Conservation (phyloP, 2,329 filamentous ascomycete species). For the Stylonectria norvegica region DNA sequence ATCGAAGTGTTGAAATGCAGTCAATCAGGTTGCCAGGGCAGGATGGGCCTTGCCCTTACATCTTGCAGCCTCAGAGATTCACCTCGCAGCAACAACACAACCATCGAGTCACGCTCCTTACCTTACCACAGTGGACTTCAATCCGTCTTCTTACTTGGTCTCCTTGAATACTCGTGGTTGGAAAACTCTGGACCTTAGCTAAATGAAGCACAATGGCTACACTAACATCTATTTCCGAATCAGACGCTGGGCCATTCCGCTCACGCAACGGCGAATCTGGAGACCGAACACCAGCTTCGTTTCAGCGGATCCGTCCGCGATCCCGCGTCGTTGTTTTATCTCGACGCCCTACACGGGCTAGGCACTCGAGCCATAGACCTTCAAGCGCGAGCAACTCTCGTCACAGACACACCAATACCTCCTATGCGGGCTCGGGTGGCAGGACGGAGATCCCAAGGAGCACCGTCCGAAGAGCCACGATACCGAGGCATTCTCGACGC, state of each 20-base stretch:
- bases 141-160: constrained; percentile 3
- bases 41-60: no score
- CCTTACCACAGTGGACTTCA: no score
- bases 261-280: constrained; percentile 10
- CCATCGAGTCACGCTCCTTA: background rate
- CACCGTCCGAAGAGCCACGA: background rate
- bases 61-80: no score
- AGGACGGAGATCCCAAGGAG: background rate
- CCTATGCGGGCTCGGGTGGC: background rate
- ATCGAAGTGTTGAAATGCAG: no score
- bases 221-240: constrained; percentile 28
- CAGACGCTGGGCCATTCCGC: constrained; percentile 17
- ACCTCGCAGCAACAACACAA: background rate
- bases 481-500: background rate
- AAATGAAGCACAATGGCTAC: constrained; percentile 25
- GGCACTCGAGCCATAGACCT: constrained; percentile 11
- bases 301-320: constrained; percentile 19
- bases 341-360: constrained; percentile 22
- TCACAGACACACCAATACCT: background rate
- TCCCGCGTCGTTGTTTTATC: constrained; percentile 28
- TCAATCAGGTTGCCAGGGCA: no score
- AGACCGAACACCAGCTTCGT: constrained; percentile 13
- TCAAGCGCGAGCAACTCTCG: constrained; percentile 2
- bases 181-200: constrained; percentile 10
- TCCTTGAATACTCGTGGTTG: constrained; percentile 24